Base-by-base conservation (phyloP, 257 asterid species). In the Scutellaria minor region DNA sequence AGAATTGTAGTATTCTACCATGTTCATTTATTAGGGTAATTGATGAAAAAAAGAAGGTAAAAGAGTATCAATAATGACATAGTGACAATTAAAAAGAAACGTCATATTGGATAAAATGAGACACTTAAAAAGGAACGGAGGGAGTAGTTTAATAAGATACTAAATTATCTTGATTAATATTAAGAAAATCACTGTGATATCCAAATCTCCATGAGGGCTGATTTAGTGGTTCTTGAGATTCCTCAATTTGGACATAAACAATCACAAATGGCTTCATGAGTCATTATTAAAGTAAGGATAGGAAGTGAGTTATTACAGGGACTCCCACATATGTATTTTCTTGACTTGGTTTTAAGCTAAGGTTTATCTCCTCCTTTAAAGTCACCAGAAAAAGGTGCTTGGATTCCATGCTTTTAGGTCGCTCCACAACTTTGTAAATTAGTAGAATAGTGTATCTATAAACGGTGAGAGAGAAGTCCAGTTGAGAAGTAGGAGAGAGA, bases 321-420 rank as follows among this genome's bases (percentile, higher is more conserved):
- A 24, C 27, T 24, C 27, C 27, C 27, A 54, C 15, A 77, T 44
- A 73, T 65, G 18, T 64, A 55, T 67, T 72, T 82, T 84, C 78
- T 84, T 84, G 86, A 84, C 81, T 80, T 81, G 27, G 57, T 24
- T 24, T 24, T 24, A 0, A 24, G 27, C 27, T 24, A 24, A 24
- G 27, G 27, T 24, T 24, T 24, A 24, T 24, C 27, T 24, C 27
- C 27, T 66, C 68, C 77, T 77, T 86, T 80, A 83, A 85, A 84
- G 89, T 83, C 97, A 84, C 89, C 97, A 83, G 88, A 85, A 90
- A 90, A 83, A 89, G 77, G 91, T 97, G 97, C 98, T 31, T 81
- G 78, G 24, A 14, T 56, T 71, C 55, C 77, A 73, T 80, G 78
- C 78, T 70, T 82, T 77, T 56, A 72, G 63, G 45, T 69, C 46